A percentile compares a stretch with the other conserved stretches of the same genome.
Conservation (phyloP, 257 asterid species). For the Linaria vulgaris region DNA sequence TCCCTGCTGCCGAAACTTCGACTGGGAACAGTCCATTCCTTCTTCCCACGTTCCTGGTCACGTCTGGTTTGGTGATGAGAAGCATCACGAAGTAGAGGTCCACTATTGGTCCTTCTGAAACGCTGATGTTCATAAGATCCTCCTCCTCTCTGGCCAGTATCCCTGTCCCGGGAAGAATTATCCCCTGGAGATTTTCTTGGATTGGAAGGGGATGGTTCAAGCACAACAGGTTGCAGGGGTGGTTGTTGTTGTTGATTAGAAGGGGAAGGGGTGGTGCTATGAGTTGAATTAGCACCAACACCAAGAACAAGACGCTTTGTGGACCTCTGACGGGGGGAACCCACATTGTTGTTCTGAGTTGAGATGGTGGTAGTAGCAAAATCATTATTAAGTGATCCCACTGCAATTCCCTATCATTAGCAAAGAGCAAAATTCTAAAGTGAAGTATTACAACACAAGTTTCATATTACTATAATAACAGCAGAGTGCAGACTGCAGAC, state of each 20-base stretch:
- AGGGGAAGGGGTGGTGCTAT: slow-evolving; percentile 29
- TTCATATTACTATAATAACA: not conserved
- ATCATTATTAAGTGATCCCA: slow-evolving; percentile 39
- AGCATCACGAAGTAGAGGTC: slow-evolving; percentile 60
- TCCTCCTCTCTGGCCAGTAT: no score
- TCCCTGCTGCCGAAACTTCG: slow-evolving; percentile 64
- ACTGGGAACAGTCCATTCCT: slow-evolving; percentile 44
- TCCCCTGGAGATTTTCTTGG: slow-evolving; percentile 43
- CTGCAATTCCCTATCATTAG: slow-evolving; percentile 37
- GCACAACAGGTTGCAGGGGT: slow-evolving; percentile 36
- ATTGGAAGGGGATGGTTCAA: slow-evolving; percentile 30
- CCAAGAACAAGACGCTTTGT: slow-evolving; percentile 47
- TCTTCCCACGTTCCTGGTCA: slow-evolving; percentile 61
- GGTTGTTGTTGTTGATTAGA: slow-evolving; percentile 42
- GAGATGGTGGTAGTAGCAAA: slow-evolving; percentile 32
- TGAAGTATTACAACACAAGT: no score
- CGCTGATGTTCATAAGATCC: no score
- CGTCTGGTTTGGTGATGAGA: slow-evolving; percentile 35
- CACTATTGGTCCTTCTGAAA: slow-evolving; percentile 24
- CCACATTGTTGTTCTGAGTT: slow-evolving; percentile 1
- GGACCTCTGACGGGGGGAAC: slow-evolving; percentile 40
- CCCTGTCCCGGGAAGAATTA: slow-evolving; percentile 41
- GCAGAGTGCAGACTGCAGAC: no score
- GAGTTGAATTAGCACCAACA: slow-evolving; percentile 40
- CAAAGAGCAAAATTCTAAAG: not conserved